A percentile compares a stretch with the other conserved stretches of the same genome.
phyloP scores from a whole-genome alignment of 768 basidiomycete species.

The Paxillus involutus region DNA sequence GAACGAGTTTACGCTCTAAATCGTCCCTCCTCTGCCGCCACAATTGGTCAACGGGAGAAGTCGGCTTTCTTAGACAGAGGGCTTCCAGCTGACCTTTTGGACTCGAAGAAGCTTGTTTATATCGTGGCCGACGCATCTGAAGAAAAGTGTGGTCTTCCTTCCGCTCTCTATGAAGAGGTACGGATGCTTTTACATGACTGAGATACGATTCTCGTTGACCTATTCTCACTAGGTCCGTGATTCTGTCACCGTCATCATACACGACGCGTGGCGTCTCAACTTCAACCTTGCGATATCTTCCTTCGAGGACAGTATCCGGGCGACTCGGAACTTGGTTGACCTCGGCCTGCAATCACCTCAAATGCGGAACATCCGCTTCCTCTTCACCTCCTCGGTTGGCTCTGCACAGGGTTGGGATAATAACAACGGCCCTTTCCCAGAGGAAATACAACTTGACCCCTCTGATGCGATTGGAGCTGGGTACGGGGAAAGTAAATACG shows the following conservation, averaged over 20 bases:
- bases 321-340: conserved; percentile 35
- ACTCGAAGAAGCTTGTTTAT: conserved; percentile 32
- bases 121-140: conserved; percentile 33
- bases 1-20: conserved; percentile 34
- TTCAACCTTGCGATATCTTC: conserved; percentile 42
- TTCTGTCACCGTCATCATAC: conserved; percentile 37
- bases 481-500: conserved; percentile 49
- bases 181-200: neutral
- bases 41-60: conserved; percentile 27
- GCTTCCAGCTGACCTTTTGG: conserved; percentile 26
- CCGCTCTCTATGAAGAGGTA: conserved; percentile 20
- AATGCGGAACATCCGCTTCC: conserved; percentile 28
- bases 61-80: conserved; percentile 30
- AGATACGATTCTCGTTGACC: neutral
- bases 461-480: conserved; percentile 39
- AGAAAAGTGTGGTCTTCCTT: conserved; percentile 30
- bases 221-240: conserved; percentile 26
- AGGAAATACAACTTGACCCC: conserved; percentile 33
- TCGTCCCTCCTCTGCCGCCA: conserved; percentile 19
- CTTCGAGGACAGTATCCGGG: conserved; percentile 41
- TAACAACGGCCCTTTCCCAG: conserved; percentile 31
- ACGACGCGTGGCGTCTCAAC: conserved; percentile 46
- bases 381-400: conserved; percentile 43
- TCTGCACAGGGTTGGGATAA: conserved; percentile 33
- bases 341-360: conserved; percentile 33